These are phyloP conservation scores for Lagenidium giganteum DNA, from an alignment of 352 stramenopile species.

Conservation along the genomic window DNA sequence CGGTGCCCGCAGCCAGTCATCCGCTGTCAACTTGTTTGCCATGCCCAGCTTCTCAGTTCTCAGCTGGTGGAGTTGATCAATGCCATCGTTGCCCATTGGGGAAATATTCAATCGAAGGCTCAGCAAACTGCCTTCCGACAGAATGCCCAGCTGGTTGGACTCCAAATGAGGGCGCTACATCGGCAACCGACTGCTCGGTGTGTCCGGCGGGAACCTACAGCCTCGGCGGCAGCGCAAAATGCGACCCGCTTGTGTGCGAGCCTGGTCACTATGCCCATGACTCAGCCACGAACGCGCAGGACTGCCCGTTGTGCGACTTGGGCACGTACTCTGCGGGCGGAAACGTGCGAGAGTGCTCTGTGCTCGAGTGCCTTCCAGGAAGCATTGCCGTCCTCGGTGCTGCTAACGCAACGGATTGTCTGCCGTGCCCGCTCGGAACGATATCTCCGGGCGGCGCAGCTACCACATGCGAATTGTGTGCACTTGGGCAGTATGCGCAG, in stretches of 20 bases:
- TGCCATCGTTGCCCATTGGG: slow-evolving; percentile 28
- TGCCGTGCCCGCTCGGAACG: slow-evolving; percentile 20
- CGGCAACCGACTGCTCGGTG: slow-evolving; percentile 29
- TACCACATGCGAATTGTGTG: slow-evolving; percentile 17
- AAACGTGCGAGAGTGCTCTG: slow-evolving; percentile 16
- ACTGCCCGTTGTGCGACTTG: slow-evolving; percentile 26
- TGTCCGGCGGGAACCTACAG: slow-evolving; percentile 32
- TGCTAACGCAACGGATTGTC: slow-evolving; percentile 23
- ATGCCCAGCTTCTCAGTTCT: slow-evolving; percentile 22
- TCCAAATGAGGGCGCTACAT: slow-evolving; percentile 21
- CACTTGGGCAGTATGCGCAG: slow-evolving; percentile 18
- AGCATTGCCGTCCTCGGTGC: slow-evolving; percentile 25
- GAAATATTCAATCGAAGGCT: slow-evolving; percentile 20
- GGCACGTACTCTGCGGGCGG: slow-evolving; percentile 33
- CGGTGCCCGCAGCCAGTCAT: slow-evolving; percentile 2
- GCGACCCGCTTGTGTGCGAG: slow-evolving; percentile 19
- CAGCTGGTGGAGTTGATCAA: slow-evolving; percentile 25
- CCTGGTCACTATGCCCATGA: slow-evolving; percentile 20
- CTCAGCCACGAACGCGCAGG: slow-evolving; percentile 17
- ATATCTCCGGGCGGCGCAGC: slow-evolving; percentile 22
- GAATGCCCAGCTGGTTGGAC: slow-evolving; percentile 23
- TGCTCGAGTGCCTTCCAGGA: slow-evolving; percentile 19
- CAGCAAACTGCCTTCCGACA: slow-evolving; percentile 21
- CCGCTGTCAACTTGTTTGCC: slow-evolving; percentile 11
- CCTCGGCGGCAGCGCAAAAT: slow-evolving; percentile 17